A percentile compares a stretch with the other conserved stretches of the same genome.
These are phyloP conservation scores for Kwoniella botswanensis DNA, from an alignment of 768 basidiomycete genomes.

Conservation along the genomic window DNA sequence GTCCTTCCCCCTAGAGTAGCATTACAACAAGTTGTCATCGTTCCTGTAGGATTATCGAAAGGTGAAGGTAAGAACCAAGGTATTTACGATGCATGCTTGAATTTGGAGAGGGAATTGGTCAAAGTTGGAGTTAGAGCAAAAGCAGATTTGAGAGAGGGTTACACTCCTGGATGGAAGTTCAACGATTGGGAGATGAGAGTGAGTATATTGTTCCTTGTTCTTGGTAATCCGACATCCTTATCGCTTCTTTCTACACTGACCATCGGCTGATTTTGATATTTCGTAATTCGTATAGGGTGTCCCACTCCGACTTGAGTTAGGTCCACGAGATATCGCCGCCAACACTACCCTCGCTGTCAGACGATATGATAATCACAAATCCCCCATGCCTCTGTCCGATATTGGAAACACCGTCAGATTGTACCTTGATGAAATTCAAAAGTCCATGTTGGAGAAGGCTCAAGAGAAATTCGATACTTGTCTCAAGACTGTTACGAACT, in stretches of 20 bases:
- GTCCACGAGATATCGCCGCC: slow-evolving; percentile 80
- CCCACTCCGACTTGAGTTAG: slow-evolving; percentile 94
- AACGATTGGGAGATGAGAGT: slow-evolving; percentile 99
- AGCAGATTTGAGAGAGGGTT: slow-evolving; percentile 90
- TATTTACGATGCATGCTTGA: slow-evolving; percentile 78
- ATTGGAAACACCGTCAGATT: slow-evolving; percentile 64
- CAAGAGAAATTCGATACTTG: slow-evolving; percentile 72
- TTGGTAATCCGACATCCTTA: slow-evolving; percentile 1
- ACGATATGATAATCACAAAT: slow-evolving; percentile 73
- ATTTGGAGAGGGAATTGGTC: slow-evolving; percentile 74
- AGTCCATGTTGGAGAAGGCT: slow-evolving; percentile 82
- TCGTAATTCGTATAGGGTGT: slow-evolving; percentile 69
- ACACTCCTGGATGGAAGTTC: slow-evolving; percentile 99
- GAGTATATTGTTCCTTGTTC: slow-evolving; percentile 21
- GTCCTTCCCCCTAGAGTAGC: slow-evolving; percentile 98
- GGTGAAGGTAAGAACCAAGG: slow-evolving; percentile 61
- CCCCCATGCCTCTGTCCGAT: slow-evolving; percentile 64
- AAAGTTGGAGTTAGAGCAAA: slow-evolving; percentile 78
- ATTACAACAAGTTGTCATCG: slow-evolving; percentile 83
- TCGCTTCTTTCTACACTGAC: not conserved
- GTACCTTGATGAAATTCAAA: slow-evolving; percentile 84
- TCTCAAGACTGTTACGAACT: slow-evolving; percentile 74
- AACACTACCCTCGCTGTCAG: slow-evolving; percentile 83
- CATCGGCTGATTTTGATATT: not conserved
- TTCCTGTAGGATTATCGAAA: slow-evolving; percentile 89